phyloP scores from a whole-genome alignment of 371 early-diverging fungal species.

The Apophysomyces trapeziformis region DNA sequence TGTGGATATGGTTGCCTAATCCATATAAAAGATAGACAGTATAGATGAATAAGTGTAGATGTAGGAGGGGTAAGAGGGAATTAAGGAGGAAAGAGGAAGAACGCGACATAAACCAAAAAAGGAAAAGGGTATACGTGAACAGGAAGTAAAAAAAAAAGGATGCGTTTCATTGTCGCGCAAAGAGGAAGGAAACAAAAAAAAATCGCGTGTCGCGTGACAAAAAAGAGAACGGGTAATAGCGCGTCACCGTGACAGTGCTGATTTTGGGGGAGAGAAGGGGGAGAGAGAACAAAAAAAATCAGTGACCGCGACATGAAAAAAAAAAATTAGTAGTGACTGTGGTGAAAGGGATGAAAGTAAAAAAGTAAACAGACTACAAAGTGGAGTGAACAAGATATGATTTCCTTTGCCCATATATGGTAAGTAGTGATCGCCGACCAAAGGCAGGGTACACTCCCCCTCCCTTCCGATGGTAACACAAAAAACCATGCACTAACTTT shows the following conservation, averaged over 20 bases:
- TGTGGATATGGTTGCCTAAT: too few relatives aligned
- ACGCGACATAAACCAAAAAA: background rate
- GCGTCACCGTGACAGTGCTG: background rate
- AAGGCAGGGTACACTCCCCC: background rate
- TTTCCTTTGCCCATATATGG: conserved; percentile 6
- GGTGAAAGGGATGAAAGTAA: background rate
- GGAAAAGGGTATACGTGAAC: background rate
- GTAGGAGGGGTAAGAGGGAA: too few relatives aligned
- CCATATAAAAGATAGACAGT: too few relatives aligned
- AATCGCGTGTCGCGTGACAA: background rate
- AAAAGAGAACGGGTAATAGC: background rate
- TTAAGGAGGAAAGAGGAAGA: too few relatives aligned
- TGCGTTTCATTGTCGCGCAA: background rate
- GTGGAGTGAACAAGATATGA: background rate
- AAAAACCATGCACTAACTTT: background rate
- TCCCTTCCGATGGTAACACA: background rate
- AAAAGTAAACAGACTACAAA: background rate
- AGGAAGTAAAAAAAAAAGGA: background rate
- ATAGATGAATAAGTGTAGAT: too few relatives aligned
- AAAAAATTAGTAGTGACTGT: conserved; percentile 3
- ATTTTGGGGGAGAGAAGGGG: too few relatives aligned
- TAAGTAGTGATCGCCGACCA: background rate
- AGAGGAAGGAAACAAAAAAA: background rate
- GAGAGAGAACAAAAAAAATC: background rate
- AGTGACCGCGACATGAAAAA: conserved; percentile 1